Percentiles rank a stretch among this genome's conserved stretches.
phyloP scores from a whole-genome alignment of 176 grass and related monocot species.

The Phragmites australis region DNA sequence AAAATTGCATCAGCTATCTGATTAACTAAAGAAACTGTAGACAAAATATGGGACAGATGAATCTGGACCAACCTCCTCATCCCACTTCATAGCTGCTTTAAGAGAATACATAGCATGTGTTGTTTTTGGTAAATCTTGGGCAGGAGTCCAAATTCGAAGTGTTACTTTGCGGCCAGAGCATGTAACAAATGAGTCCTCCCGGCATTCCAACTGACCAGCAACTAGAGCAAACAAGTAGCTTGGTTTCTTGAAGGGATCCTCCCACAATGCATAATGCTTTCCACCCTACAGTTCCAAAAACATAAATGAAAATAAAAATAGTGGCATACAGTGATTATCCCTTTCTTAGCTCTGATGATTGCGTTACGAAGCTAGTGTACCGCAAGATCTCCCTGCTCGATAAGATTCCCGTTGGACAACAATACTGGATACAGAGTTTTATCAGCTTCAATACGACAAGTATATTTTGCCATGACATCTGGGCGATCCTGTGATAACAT shows the following conservation, averaged over 20 bases:
- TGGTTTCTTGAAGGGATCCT: constrained; percentile 95
- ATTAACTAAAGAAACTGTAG: background rate
- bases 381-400: constrained; percentile 83
- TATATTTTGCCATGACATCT: constrained; percentile 95
- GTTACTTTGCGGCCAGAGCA: constrained; percentile 80
- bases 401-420: constrained; percentile 96
- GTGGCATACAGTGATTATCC: background rate
- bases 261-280: constrained; percentile 88
- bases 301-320: constrained; percentile 4
- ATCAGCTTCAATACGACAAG: constrained; percentile 92
- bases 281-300: constrained; percentile 57
- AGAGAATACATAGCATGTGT: constrained; percentile 99
- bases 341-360: constrained; percentile 28
- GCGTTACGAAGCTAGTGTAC: constrained; percentile 41
- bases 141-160: constrained; percentile 90
- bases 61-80: constrained; percentile 73
- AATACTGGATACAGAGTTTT: constrained; percentile 87
- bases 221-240: constrained; percentile 98
- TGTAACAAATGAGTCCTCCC: constrained; percentile 84
- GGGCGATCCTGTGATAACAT: constrained; percentile 76
- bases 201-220: constrained; percentile 87
- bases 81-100: constrained; percentile 99
- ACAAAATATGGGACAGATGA: constrained; percentile 1
- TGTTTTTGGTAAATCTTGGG: constrained; percentile 95
- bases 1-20: constrained; percentile 36